Percentiles rank a stretch among this genome's conserved stretches.
These are phyloP conservation scores for Hanseniaspora singularis DNA, from an alignment of 805 yeast species.

Conservation along the genomic window DNA sequence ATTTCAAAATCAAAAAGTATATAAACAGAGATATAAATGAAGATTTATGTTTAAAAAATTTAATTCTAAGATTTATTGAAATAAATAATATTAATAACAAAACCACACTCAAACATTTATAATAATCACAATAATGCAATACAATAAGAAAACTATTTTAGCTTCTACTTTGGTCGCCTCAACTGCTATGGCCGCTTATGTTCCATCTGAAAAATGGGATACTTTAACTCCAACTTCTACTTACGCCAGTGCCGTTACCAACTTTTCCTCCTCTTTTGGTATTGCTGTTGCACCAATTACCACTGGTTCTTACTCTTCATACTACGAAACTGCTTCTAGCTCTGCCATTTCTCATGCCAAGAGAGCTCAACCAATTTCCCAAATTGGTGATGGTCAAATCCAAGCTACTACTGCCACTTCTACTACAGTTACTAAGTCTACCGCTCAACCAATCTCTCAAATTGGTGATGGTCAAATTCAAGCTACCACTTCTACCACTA, in stretches of 20 bases:
- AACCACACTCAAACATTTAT: not conserved
- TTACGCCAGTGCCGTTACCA: constrained; percentile 44
- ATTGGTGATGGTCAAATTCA: constrained; percentile 41
- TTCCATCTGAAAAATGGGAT: constrained; percentile 53
- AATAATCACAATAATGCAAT: constrained; percentile 17
- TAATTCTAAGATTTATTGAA: no score
- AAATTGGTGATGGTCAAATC: constrained; percentile 52
- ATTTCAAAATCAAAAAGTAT: no score
- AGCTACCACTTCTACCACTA: constrained; percentile 25
- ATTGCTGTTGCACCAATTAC: constrained; percentile 49
- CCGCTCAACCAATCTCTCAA: constrained; percentile 30
- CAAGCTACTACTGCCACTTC: constrained; percentile 35
- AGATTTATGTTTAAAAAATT: no score
- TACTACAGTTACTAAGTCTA: constrained; percentile 24
- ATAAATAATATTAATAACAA: no score
- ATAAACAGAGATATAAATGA: no score
- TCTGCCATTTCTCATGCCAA: constrained; percentile 30
- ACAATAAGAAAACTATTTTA: constrained; percentile 19
- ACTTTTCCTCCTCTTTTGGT: constrained; percentile 49
- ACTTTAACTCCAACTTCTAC: constrained; percentile 55
- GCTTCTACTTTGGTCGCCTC: constrained; percentile 35
- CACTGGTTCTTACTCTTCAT: constrained; percentile 21
- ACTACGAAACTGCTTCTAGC: constrained; percentile 27
- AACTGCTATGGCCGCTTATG: constrained; percentile 41
- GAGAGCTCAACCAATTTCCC: constrained; percentile 36